Evolutionary conservation across 2,329 filamentous ascomycete species (phyloP).

Genomic region (Stemphylium beticola): DNA sequence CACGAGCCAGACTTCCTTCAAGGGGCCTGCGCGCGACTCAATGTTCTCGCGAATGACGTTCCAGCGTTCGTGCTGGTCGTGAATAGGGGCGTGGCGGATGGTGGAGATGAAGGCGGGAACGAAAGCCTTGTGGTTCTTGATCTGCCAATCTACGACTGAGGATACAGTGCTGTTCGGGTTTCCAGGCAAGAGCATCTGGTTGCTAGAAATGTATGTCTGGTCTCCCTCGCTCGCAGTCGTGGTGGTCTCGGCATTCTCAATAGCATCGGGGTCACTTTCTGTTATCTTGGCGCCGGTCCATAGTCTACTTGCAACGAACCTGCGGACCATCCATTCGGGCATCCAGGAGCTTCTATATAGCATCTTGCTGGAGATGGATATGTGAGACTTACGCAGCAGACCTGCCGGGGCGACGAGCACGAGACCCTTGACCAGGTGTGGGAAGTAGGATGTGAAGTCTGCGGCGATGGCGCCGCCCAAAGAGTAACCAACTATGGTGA

Average conservation of each 20-base stretch:
- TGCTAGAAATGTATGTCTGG: conserved; percentile 31
- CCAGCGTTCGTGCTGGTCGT: conserved; percentile 69
- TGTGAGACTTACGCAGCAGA: conserved; percentile 69
- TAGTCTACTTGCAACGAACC: conserved; percentile 48
- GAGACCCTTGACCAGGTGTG: conserved; percentile 70
- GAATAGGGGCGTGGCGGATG: conserved; percentile 73
- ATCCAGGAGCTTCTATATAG: conserved; percentile 67
- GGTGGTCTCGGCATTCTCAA: conserved; percentile 25
- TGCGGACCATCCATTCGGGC: conserved; percentile 63
- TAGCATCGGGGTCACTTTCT: conserved; percentile 34
- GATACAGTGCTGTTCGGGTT: conserved; percentile 64
- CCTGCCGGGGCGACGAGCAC: conserved; percentile 81
- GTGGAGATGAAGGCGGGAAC: conserved; percentile 73
- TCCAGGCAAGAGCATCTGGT: conserved; percentile 55
- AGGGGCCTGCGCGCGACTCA: conserved; percentile 44
- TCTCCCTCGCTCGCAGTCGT: conserved; percentile 15
- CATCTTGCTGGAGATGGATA: conserved; percentile 66
- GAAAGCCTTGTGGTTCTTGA: conserved; percentile 70
- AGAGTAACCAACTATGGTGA: conserved; percentile 79
- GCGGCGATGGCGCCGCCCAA: conserved; percentile 77
- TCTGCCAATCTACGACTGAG: conserved; percentile 72
- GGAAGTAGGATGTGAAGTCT: conserved; percentile 73
- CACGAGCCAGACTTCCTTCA: conserved; percentile 66
- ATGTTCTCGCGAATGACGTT: conserved; percentile 56
- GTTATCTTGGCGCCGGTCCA: conserved; percentile 36